Conservation (phyloP, 2,329 filamentous ascomycete species). For the Apiospora marii region DNA sequence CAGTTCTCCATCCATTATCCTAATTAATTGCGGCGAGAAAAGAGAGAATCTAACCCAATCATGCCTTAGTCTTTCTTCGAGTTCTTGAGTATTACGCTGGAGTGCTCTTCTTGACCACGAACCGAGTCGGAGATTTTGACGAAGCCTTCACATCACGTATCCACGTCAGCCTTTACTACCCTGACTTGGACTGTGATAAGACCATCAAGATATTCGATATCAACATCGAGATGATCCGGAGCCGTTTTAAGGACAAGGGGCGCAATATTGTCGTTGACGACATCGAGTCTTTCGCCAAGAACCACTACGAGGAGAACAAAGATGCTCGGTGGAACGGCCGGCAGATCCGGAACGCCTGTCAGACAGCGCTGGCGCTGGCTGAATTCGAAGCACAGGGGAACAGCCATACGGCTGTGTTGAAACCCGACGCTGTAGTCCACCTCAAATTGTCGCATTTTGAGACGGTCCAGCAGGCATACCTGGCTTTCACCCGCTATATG, state of each 20-base stretch:
- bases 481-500: conserved; percentile 35
- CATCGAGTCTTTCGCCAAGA: conserved; percentile 30
- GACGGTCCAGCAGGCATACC: conserved; percentile 33
- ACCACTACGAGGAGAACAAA: conserved; percentile 27
- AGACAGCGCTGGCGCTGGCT: conserved; percentile 34
- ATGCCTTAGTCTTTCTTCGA: conserved; percentile 42
- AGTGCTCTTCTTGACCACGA: conserved; percentile 51
- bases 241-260: conserved; percentile 28
- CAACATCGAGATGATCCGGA: conserved; percentile 29
- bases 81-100: conserved; percentile 47
- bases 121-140: conserved; percentile 49
- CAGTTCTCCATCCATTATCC: neutral
- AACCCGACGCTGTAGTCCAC: conserved; percentile 29
- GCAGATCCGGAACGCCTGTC: conserved; percentile 38
- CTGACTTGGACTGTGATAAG: conserved; percentile 30
- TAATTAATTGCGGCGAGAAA: neutral
- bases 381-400: conserved; percentile 35
- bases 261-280: conserved; percentile 24
- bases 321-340: conserved; percentile 35
- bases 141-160: conserved; percentile 49
- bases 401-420: conserved; percentile 24
- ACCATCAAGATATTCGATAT: conserved; percentile 31
- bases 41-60: neutral
- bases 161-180: conserved; percentile 46
- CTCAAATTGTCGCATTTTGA: conserved; percentile 32